These are phyloP conservation scores for Thraustochytrium striatum DNA, from an alignment of 352 stramenopile genomes.

Conservation along the genomic window DNA sequence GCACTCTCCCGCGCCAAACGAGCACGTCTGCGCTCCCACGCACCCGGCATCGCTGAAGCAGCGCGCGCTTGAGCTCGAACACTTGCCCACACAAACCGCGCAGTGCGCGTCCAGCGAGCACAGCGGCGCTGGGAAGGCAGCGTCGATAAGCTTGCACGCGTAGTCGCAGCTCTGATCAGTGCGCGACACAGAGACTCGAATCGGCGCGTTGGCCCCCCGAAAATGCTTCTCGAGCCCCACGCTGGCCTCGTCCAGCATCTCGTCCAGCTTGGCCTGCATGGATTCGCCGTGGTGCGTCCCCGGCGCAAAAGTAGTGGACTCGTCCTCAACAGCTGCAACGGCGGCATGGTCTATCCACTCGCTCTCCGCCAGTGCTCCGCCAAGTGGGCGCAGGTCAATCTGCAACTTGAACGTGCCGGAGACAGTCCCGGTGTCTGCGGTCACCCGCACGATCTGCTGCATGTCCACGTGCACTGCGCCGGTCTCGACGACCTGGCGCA, in stretches of 20 bases:
- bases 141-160: too few relatives aligned
- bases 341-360: conserved; percentile 6
- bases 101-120: too few relatives aligned
- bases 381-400: background rate
- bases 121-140: too few relatives aligned
- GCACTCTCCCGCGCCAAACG: conserved; percentile 23
- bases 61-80: too few relatives aligned
- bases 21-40: background rate
- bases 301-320: background rate
- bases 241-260: too few relatives aligned
- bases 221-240: too few relatives aligned
- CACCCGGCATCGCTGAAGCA: background rate
- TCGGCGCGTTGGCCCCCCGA: too few relatives aligned
- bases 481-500: conserved; percentile 3
- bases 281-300: conserved; percentile 36
- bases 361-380: background rate
- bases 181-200: too few relatives aligned
- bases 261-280: conserved; percentile 36
- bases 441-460: conserved; percentile 8
- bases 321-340: background rate
- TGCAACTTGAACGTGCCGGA: background rate
- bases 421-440: conserved; percentile 6
- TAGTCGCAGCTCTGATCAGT: too few relatives aligned
- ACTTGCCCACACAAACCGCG: too few relatives aligned
- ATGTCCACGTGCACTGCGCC: background rate